These are phyloP conservation scores for Phytophthora constricta DNA, from an alignment of 352 stramenopile genomes.

Conservation along the genomic window DNA sequence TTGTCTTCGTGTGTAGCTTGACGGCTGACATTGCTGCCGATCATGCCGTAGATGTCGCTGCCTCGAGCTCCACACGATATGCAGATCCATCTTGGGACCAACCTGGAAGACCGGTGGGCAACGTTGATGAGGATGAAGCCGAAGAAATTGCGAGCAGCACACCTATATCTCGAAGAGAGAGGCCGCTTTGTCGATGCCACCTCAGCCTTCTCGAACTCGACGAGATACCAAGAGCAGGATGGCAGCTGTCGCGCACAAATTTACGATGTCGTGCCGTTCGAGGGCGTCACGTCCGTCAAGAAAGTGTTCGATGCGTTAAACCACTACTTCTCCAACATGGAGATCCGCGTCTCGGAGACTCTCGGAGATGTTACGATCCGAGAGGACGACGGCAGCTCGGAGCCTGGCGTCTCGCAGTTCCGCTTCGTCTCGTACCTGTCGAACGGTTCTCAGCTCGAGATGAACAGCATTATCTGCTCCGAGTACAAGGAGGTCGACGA, in stretches of 20 bases:
- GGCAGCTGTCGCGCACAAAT: slow-evolving; percentile 42
- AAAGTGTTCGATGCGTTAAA: slow-evolving; percentile 49
- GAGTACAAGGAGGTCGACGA: slow-evolving; percentile 33
- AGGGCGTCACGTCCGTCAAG: slow-evolving; percentile 38
- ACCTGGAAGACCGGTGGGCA: slow-evolving; percentile 27
- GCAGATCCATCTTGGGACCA: slow-evolving; percentile 26
- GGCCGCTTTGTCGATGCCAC: slow-evolving; percentile 28
- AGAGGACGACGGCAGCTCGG: slow-evolving; percentile 54
- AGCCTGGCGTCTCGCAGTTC: slow-evolving; percentile 45
- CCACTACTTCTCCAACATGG: slow-evolving; percentile 48
- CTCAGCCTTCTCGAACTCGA: slow-evolving; percentile 25
- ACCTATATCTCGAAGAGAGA: slow-evolving; percentile 32
- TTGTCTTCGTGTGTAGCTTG: too few relatives aligned
- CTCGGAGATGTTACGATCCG: slow-evolving; percentile 55
- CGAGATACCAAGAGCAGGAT: slow-evolving; percentile 37
- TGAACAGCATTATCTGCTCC: slow-evolving; percentile 43
- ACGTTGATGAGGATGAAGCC: slow-evolving; percentile 32
- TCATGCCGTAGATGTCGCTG: slow-evolving; percentile 25
- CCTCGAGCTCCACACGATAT: slow-evolving; percentile 27
- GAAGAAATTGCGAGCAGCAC: slow-evolving; percentile 21
- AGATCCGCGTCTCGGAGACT: slow-evolving; percentile 58
- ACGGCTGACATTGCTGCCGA: neutral
- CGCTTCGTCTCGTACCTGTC: slow-evolving; percentile 43
- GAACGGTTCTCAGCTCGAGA: slow-evolving; percentile 34
- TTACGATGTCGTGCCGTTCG: slow-evolving; percentile 51